Base-by-base conservation (phyloP, 805 yeast species). In the Candida maris region DNA sequence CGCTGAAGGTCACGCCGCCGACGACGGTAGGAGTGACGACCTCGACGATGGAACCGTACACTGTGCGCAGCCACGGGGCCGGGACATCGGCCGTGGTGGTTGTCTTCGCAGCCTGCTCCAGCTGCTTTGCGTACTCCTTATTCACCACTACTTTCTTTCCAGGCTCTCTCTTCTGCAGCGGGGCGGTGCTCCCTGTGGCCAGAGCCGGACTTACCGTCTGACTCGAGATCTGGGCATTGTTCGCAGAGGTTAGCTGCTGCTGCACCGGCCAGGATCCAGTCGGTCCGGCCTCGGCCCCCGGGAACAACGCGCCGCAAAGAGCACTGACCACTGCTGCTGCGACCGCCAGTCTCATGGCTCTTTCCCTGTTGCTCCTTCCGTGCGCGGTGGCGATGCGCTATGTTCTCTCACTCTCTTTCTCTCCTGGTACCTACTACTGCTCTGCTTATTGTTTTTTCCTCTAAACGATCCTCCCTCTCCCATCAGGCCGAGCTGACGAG, bases 31-130 rank as follows among this genome's bases (percentile, higher is more conserved):
- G 86, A 1, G 71, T 67, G 19, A 79, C 81, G 20, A 83, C 67
- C 54, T 83, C 93, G 5, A 49, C 63, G 8, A 70, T 51, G 1
- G 73, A 61, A 1, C 68, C 68, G 43, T 77, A 78, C 30, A 84
- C 73, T 0, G 94, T 85, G 57, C 95, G 73, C 12, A 71, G 34
- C 95, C 95, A 85, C 2, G 87, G 81, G 37, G 64, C 65, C 4
- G 75, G 79, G 1, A 58, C 52, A 26, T 68, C 74, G n/a, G 38
- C 31, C 4, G 45, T 44, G 12, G 41, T 35, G 4, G 38, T 21
- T 3, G 50, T 35, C 12, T 51, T 51, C 16, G 41, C 34, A 5
- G 37, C 22, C 25, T 31, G 34, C 19, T 46, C 34, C 27, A 54
- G 44, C 19, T 46, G 52, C 24, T 52, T 36, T 1, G 42, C 35